Percentiles rank a stretch among this genome's conserved stretches.
phyloP scores from a whole-genome alignment of 352 stramenopile genomes.

The Pythium grandisporangium region DNA sequence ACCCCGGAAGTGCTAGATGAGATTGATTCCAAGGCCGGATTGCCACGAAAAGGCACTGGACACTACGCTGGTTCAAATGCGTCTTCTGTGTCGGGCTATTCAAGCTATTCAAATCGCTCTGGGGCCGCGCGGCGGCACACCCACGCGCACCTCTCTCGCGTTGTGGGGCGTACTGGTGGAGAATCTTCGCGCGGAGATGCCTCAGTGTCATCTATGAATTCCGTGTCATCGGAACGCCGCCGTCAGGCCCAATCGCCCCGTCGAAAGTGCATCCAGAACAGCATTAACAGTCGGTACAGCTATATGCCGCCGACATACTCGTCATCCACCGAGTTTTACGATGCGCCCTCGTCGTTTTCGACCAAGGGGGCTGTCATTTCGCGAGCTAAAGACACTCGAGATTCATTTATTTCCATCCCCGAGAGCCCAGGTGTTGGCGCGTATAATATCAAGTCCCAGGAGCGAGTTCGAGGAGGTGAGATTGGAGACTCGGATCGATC shows the following conservation, averaged over 20 bases:
- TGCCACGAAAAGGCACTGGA: slow-evolving; percentile 11
- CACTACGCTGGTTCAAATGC: slow-evolving; percentile 19
- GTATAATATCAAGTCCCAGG: slow-evolving; percentile 32
- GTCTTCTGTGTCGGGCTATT: slow-evolving; percentile 22
- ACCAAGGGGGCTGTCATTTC: slow-evolving; percentile 28
- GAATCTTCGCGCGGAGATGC: slow-evolving; percentile 11
- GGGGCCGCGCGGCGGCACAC: slow-evolving; percentile 12
- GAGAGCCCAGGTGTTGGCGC: slow-evolving; percentile 27
- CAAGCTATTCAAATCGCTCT: slow-evolving; percentile 19
- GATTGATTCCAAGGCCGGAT: slow-evolving; percentile 15
- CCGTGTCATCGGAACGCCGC: slow-evolving; percentile 14
- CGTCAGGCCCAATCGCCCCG: slow-evolving; percentile 12
- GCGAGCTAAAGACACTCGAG: slow-evolving; percentile 21
- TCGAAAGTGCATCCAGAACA: slow-evolving; percentile 9
- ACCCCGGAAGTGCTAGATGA: slow-evolving; percentile 17
- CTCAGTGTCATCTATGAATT: slow-evolving; percentile 21
- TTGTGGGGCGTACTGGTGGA: slow-evolving; percentile 12
- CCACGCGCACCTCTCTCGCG: slow-evolving; percentile 11
- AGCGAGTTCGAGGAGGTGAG: slow-evolving; percentile 26
- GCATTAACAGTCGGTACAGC: slow-evolving; percentile 20
- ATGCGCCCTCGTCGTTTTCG: slow-evolving; percentile 29
- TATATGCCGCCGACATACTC: slow-evolving; percentile 20
- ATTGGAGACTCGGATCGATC: slow-evolving; percentile 33
- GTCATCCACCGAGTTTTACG: slow-evolving; percentile 14
- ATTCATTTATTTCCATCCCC: slow-evolving; percentile 28